These are phyloP conservation scores for Forsythia viridissima DNA, from an alignment of 257 asterid genomes.

Conservation along the genomic window DNA sequence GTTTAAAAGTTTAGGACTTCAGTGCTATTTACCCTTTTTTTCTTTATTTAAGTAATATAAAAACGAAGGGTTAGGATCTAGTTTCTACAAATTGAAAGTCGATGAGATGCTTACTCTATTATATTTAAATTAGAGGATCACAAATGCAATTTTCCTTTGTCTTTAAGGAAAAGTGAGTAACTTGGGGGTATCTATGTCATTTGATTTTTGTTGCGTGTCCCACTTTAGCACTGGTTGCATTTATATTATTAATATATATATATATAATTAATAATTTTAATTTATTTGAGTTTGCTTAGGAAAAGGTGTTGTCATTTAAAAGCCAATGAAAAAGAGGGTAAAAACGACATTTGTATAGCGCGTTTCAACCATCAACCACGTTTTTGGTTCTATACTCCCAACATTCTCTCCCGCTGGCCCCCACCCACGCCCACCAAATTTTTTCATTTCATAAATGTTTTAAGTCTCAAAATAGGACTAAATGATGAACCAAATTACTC, in stretches of 20 bases:
- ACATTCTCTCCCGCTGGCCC: too few species aligned
- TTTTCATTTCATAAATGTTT: too few species aligned
- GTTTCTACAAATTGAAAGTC: background rate
- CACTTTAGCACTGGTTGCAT: background rate
- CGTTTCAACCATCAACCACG: too few species aligned
- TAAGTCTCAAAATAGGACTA: too few species aligned
- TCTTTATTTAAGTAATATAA: too few species aligned
- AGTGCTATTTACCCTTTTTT: too few species aligned
- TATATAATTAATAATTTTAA: too few species aligned
- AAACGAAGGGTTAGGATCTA: background rate
- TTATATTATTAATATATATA: background rate
- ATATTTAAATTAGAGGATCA: background rate
- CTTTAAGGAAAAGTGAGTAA: background rate
- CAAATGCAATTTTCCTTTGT: background rate
- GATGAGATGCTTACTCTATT: background rate
- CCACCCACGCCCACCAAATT: too few species aligned
- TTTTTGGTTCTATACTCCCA: background rate
- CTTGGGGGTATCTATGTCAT: conserved; percentile 19
- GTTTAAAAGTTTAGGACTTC: too few species aligned
- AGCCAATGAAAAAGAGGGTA: background rate
- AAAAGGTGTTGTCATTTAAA: background rate
- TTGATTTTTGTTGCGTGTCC: background rate
- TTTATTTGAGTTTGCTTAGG: background rate
- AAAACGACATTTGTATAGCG: background rate
- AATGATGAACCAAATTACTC: too few species aligned